Evolutionary conservation across 1,284 basidiomycete genomes (phyloP), one percentile per base, ranked within the genome.

Genomic region (Puccinia hordei): DNA sequence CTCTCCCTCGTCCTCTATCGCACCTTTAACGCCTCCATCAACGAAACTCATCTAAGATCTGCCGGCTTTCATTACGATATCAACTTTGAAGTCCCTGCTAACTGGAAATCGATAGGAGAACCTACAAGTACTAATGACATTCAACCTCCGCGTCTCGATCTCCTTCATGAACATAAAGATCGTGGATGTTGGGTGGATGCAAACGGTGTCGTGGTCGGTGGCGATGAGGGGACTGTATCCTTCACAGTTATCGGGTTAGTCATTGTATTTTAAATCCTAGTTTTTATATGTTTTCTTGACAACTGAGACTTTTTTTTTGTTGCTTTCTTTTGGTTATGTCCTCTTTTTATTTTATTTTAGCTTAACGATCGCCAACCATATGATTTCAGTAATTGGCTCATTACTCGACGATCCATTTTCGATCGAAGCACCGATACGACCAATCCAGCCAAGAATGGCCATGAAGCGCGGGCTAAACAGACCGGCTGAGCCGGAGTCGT

Each of bases 1-100:
- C 89, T 99, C 77, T 94, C 95, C 0, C 88, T 99, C 15, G 91
- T 99, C 74, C 89, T 98, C 5, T 93, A 97, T 84, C 91, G 92
- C 78, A 96, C 94, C 9, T 99, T 99, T 89, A 99, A 99, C 86
- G 93, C 94, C 19, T 95, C 94, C 10, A 98, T 99, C 85, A 94
- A 95, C 0, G 90, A 93, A 77, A 90, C 93, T 84, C 96, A 99
- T 86, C 93, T 99, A 84, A 93, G 91, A 2, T 88, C 86, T 30
- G 91, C 92, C 68, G 86, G 90, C 74, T 98, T 92, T 90, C 90
- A 91, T 82, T 98, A 96, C 82, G 91, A 93, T 82, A 90, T 91
- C 4, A 90, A 92, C 84, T 90, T 89, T 85, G 90, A 89, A 35
- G 84, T 87, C 19, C 87, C 84, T 57, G 86, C 85, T 30, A 69